A percentile compares a stretch with the other conserved stretches of the same genome.
phyloP scores from a whole-genome alignment of 352 stramenopile species.

The Aphanomyces stellatus region DNA sequence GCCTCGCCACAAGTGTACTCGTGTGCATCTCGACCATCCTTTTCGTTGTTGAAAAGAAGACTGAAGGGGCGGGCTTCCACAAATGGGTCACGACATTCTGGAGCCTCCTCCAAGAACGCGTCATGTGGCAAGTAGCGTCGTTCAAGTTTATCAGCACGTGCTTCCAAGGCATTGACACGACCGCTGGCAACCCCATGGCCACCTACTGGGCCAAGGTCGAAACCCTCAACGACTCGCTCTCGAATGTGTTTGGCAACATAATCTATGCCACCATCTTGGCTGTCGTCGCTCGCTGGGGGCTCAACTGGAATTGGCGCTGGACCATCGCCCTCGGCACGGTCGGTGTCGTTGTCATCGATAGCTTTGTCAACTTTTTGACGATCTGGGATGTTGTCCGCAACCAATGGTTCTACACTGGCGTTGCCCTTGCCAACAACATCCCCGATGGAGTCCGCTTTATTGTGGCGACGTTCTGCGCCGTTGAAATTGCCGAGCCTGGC shows the following conservation, averaged over 20 bases:
- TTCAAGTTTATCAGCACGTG: constrained; percentile 68
- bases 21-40: constrained; percentile 23
- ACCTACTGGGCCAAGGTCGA: constrained; percentile 40
- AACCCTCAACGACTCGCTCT: constrained; percentile 50
- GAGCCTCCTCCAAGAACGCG: constrained; percentile 41
- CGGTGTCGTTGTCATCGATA: neutral
- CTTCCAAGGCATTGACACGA: constrained; percentile 43
- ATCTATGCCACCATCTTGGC: constrained; percentile 47
- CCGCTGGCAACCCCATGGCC: constrained; percentile 52
- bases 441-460: constrained; percentile 39
- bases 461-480: constrained; percentile 44
- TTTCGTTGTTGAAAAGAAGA: constrained; percentile 22
- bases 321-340: constrained; percentile 33
- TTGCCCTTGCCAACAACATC: constrained; percentile 38
- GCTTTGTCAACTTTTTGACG: constrained; percentile 32
- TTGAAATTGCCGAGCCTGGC: constrained; percentile 40
- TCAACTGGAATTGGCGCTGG: constrained; percentile 52
- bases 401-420: constrained; percentile 48
- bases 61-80: neutral
- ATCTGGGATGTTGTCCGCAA: constrained; percentile 43
- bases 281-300: constrained; percentile 41
- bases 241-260: constrained; percentile 38
- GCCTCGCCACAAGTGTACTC: constrained; percentile 23
- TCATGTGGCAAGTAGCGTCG: constrained; percentile 60
- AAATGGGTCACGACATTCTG: neutral